Evolutionary conservation across 2,329 filamentous ascomycete species (phyloP), one percentile per base, ranked within the genome.

Genomic region (Ophiostoma tasmaniense): DNA sequence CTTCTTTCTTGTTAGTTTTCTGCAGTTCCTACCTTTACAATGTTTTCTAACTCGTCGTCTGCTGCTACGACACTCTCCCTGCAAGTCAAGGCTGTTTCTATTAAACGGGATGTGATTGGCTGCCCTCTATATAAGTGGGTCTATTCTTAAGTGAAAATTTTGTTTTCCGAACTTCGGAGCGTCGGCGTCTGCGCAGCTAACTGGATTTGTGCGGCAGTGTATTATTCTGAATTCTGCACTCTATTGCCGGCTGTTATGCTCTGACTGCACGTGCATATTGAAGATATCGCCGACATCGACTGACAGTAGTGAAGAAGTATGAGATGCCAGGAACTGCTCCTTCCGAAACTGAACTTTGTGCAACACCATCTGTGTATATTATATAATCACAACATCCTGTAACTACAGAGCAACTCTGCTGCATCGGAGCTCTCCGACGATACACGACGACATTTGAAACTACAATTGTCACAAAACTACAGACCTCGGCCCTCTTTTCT

Each of bases 101-200:
- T 45, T 45, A 17, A 7, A 5, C 8, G 7, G 1, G 7, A 2
- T 45, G 0, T 45, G 42, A 45, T 45, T 45, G 42, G 42, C 17
- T 20, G 17, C 5, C 8, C 20, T 45, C 13, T 1, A 1, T 1
- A n/a, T 6, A 7, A 45, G 42, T 45, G 42, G 50, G 50, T 3
- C 50, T 11, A 11, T 55, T 8, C 50, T 25, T 22, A 5, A 22
- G 25, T 55, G 52, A 67, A 65, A 64, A 22, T 64, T 67, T 55
- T 39, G 39, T 30, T 45, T 66, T 64, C 68, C 68, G 68, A 69
- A 50, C 7, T 65, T 69, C 68, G 68, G 68, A 69, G 68, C 45
- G 37, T 39, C 64, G 35, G 20, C 11, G 67, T 64, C 61, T 62
- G 59, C 59, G n/a, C 50, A 25, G n/a, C 50, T 61, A 61, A 61